Conservation (phyloP, 768 basidiomycete genomes). For the Mycena leptocephala region DNA sequence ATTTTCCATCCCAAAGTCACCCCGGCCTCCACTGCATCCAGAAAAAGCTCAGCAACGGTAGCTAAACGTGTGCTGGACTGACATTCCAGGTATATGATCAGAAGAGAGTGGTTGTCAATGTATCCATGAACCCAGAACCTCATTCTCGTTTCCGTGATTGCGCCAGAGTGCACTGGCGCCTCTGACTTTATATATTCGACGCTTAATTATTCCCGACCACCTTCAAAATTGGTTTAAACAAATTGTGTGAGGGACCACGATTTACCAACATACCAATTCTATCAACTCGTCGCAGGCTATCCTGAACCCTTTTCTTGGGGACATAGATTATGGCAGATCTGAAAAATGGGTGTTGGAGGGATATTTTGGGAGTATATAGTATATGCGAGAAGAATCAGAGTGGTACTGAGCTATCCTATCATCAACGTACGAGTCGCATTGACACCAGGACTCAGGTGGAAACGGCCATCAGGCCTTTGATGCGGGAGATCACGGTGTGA, state of each 20-base stretch:
- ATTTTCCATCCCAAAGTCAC: constrained; percentile 19
- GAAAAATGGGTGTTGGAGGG: too few species aligned
- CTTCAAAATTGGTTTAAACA: neutral
- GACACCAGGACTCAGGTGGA: too few species aligned
- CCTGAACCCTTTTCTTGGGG: too few species aligned
- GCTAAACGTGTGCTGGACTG: constrained; percentile 22
- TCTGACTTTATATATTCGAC: constrained; percentile 38
- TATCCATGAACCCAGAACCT: constrained; percentile 47
- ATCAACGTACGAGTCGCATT: too few species aligned
- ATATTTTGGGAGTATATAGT: too few species aligned
- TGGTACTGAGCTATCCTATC: too few species aligned
- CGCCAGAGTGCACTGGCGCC: constrained; percentile 42
- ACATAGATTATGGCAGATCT: too few species aligned
- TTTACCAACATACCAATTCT: constrained; percentile 36
- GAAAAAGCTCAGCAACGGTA: constrained; percentile 24
- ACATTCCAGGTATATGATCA: constrained; percentile 16
- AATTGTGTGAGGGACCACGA: neutral
- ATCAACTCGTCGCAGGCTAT: constrained; percentile 43
- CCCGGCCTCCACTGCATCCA: constrained; percentile 18
- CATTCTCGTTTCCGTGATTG: constrained; percentile 45
- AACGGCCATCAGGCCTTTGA: too few species aligned
- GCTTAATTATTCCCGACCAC: constrained; percentile 27
- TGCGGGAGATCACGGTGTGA: too few species aligned
- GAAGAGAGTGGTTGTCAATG: too few species aligned
- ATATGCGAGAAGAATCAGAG: too few species aligned